Evolutionary conservation across 768 basidiomycete genomes (phyloP).

Genomic region (Calocera viscosa): DNA sequence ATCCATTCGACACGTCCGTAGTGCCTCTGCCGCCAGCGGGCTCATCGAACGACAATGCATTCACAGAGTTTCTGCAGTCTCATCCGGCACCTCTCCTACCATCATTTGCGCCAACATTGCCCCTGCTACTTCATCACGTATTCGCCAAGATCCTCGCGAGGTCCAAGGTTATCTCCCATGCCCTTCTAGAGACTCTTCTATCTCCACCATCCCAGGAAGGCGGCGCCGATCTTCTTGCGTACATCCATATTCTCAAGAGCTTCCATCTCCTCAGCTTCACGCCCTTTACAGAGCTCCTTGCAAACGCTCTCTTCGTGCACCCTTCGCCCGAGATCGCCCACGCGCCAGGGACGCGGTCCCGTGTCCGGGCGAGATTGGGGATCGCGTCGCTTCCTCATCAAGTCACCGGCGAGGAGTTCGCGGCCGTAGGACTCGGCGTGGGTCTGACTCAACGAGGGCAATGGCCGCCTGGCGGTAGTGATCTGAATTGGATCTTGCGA

Average conservation of each 20-base stretch:
- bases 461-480: conserved; percentile 82
- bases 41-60: background rate
- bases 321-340: conserved; percentile 39
- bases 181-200: conserved; percentile 57
- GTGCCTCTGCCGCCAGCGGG: background rate
- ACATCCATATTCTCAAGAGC: conserved; percentile 30
- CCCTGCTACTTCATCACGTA: conserved; percentile 49
- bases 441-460: conserved; percentile 57
- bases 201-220: conserved; percentile 51
- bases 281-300: conserved; percentile 53
- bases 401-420: conserved; percentile 9
- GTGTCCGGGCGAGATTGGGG: conserved; percentile 25
- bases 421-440: conserved; percentile 50
- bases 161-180: conserved; percentile 49
- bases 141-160: conserved; percentile 50
- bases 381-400: conserved; percentile 14
- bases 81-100: conserved; percentile 26
- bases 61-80: background rate
- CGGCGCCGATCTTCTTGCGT: conserved; percentile 59
- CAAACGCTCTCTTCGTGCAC: conserved; percentile 52
- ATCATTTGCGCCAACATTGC: conserved; percentile 48
- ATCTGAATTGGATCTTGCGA: conserved; percentile 68
- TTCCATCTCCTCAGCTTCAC: conserved; percentile 26
- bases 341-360: conserved; percentile 20
- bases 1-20: background rate